phyloP scores from a whole-genome alignment of 352 stramenopile genomes.

The Phytophthora brassicae region DNA sequence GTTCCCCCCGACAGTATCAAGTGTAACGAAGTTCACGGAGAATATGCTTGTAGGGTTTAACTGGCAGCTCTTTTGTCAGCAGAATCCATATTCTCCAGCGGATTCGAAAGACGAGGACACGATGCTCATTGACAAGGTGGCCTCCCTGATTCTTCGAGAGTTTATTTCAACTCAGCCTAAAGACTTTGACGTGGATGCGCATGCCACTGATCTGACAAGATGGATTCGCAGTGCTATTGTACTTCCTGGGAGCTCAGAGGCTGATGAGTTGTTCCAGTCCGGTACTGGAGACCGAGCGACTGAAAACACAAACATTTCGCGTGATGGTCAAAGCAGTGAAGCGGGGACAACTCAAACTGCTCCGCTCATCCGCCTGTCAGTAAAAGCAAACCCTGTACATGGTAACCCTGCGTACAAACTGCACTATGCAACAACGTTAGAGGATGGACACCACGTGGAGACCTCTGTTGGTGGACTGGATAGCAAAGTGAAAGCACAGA shows the following conservation, averaged over 20 bases:
- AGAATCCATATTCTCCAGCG: conserved; percentile 10
- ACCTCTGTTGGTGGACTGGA: conserved; percentile 28
- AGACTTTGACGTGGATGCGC: conserved; percentile 14
- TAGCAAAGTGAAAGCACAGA: conserved; percentile 30
- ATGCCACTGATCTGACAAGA: conserved; percentile 12
- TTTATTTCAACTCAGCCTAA: conserved; percentile 32
- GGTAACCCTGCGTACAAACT: conserved; percentile 37
- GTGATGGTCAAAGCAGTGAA: neutral
- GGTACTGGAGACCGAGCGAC: conserved; percentile 3
- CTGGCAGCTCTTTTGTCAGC: conserved; percentile 35
- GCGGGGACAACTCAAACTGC: neutral
- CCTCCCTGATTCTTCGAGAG: conserved; percentile 24
- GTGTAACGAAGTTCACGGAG: conserved; percentile 43
- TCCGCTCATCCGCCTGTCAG: conserved; percentile 28
- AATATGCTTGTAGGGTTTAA: conserved; percentile 63
- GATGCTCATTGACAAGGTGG: conserved; percentile 21
- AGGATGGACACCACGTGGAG: conserved; percentile 30
- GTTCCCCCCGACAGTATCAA: conserved; percentile 29
- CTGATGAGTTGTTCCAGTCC: neutral
- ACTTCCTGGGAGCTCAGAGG: conserved; percentile 16
- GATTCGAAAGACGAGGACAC: conserved; percentile 8
- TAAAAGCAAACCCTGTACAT: conserved; percentile 30
- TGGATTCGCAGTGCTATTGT: conserved; percentile 34
- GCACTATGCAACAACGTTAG: conserved; percentile 17
- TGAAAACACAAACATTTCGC: neutral